These are phyloP conservation scores for Conticribra guillardii DNA, from an alignment of 108 stramenopile species.

Conservation along the genomic window DNA sequence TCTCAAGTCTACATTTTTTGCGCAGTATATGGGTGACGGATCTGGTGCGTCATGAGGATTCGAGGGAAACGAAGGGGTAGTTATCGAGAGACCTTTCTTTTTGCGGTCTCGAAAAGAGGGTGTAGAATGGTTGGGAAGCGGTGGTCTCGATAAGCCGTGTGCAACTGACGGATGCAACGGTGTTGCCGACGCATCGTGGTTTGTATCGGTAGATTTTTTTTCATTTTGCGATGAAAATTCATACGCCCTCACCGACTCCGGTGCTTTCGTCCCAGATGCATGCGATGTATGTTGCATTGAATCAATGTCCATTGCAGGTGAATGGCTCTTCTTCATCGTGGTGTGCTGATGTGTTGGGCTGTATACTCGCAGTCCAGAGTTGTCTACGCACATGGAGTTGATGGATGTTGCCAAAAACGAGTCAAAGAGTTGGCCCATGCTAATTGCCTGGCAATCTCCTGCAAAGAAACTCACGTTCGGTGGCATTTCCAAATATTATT, in stretches of 20 bases:
- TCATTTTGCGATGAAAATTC: too few species aligned
- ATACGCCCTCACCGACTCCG: too few species aligned
- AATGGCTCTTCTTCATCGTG: background rate
- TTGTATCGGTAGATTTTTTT: too few species aligned
- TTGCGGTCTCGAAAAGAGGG: conserved; percentile 24
- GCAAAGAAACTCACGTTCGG: conserved; percentile 10
- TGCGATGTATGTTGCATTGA: background rate
- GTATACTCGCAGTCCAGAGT: conserved; percentile 1
- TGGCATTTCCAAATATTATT: too few species aligned
- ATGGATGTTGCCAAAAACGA: conserved; percentile 21
- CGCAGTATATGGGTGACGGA: conserved; percentile 29
- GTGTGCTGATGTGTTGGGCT: conserved; percentile 23
- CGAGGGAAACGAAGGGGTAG: background rate
- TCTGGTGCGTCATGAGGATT: conserved; percentile 8
- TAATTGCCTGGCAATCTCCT: conserved; percentile 21
- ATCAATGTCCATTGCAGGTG: background rate
- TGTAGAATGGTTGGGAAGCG: conserved; percentile 6
- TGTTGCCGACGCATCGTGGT: background rate
- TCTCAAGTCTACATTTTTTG: conserved; percentile 38
- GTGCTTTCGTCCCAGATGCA: background rate
- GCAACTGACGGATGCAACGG: background rate
- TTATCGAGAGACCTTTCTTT: conserved; percentile 17
- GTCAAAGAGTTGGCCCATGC: conserved; percentile 25
- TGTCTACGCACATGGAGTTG: conserved; percentile 16
- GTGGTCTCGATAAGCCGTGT: conserved; percentile 5